Evolutionary conservation across 192 early-diverging fungal species (phyloP), one percentile per base, ranked within the genome.

Genomic region (Coemansia sp.): DNA sequence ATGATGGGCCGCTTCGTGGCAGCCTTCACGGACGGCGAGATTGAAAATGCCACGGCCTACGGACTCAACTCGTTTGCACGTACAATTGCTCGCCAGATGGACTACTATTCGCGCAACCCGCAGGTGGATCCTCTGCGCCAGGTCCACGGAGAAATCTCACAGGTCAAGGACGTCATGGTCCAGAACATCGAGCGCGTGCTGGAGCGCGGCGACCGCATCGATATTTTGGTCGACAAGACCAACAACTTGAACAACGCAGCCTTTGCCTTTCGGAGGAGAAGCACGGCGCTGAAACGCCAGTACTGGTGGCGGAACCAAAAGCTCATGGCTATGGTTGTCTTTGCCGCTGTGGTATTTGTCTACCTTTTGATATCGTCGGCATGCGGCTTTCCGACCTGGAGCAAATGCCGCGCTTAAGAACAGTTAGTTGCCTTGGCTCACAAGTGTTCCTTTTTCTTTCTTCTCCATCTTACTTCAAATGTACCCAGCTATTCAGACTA

Each of bases 241-340:
- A 91, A 93, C 58, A 87, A 67, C 67, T 72, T 97, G 63, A 93
- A 89, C 60, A 91, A 92, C 58, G 86, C 88, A 35, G 93, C 93
- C 4, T 93, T 91, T 85, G 91, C 89, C 1, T 97, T 97, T 72
- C 88, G 89, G 65, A 94, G 89, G 74, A 77, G 94, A 29, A 90
- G 89, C 67, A 93, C 90, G 32, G 85, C 86, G 19, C 70, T 97
- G 32, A 89, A 87, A 71, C 83, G 92, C 38, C 82, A 85, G 60
- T 91, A 93, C 89, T 97, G 93, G 93, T 97, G 92, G 92, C 94
- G 95, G 69, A 95, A 95, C 81, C 88, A 89, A 41, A 90, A 89
- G 74, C 72, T 94, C 35, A 87, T 93, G 83, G 84, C 83, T 33
- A 80, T 87, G 29, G 69, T 93, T 44, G 85, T 68, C 21, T 72